phyloP scores from a whole-genome alignment of 2,329 filamentous ascomycete genomes.

The Colletotrichum acutatum region DNA sequence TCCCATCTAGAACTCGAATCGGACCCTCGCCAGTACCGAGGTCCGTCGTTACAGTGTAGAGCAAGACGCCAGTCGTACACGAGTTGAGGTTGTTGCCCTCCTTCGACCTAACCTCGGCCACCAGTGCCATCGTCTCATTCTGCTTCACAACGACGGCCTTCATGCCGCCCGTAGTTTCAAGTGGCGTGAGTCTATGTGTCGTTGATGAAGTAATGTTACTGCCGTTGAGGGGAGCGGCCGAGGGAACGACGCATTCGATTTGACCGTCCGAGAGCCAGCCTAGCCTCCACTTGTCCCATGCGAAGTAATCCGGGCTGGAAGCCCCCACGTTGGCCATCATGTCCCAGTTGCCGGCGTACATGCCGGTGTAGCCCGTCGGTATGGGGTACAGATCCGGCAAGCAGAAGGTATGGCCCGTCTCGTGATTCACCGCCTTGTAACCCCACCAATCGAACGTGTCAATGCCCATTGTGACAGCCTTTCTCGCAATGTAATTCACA shows the following conservation, averaged over 20 bases:
- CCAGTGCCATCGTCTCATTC: slow-evolving; percentile 39
- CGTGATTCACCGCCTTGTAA: slow-evolving; percentile 49
- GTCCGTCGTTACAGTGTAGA: slow-evolving; percentile 48
- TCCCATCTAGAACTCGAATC: slow-evolving; percentile 46
- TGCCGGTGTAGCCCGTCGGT: slow-evolving; percentile 39
- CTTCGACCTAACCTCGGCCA: slow-evolving; percentile 45
- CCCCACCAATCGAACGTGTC: slow-evolving; percentile 46
- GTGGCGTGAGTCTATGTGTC: slow-evolving; percentile 40
- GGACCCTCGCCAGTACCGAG: slow-evolving; percentile 43
- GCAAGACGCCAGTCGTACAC: slow-evolving; percentile 47
- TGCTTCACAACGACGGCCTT: slow-evolving; percentile 45
- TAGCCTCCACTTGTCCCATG: slow-evolving; percentile 52
- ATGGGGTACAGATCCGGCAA: slow-evolving; percentile 50
- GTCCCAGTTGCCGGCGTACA: slow-evolving; percentile 50
- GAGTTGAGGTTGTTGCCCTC: slow-evolving; percentile 40
- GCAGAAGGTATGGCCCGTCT: slow-evolving; percentile 52
- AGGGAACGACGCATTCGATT: slow-evolving; percentile 44
- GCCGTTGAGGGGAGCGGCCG: slow-evolving; percentile 27
- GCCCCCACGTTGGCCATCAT: slow-evolving; percentile 49
- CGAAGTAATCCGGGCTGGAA: slow-evolving; percentile 48
- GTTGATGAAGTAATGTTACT: slow-evolving; percentile 31
- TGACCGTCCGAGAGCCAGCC: slow-evolving; percentile 48
- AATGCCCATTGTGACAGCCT: slow-evolving; percentile 46
- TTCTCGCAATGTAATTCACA: slow-evolving; percentile 42
- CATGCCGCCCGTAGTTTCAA: slow-evolving; percentile 38